Percentiles rank a stretch among this genome's conserved stretches.
Conservation (phyloP, 306 rosid genomes). For the Medicago truncatula region DNA sequence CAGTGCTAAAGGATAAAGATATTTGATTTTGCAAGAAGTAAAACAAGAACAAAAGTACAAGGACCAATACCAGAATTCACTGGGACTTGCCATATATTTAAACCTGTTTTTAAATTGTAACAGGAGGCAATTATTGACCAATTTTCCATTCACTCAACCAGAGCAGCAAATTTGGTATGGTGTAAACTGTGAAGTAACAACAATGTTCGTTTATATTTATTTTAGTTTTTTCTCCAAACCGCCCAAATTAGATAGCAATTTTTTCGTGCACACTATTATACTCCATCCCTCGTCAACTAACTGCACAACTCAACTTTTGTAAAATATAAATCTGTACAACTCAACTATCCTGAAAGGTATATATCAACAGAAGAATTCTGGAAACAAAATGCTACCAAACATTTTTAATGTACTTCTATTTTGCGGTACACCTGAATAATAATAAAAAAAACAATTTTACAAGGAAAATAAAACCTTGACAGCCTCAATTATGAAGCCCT, state of each 20-base stretch:
- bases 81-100: too few species aligned
- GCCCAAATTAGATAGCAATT: slow-evolving; percentile 11
- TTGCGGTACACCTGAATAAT: slow-evolving; percentile 8
- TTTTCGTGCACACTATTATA: slow-evolving; percentile 46
- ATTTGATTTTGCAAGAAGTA: too few species aligned
- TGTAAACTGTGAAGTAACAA: not conserved
- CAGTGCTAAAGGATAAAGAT: too few species aligned
- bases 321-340: not conserved
- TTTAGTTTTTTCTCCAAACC: not conserved
- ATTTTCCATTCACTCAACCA: not conserved
- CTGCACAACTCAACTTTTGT: slow-evolving; percentile 22
- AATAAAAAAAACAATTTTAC: not conserved
- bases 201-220: slow-evolving; percentile 15
- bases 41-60: too few species aligned
- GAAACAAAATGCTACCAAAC: slow-evolving; percentile 36
- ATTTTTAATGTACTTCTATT: slow-evolving; percentile 18
- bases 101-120: too few species aligned
- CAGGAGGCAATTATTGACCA: not conserved
- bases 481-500: not conserved
- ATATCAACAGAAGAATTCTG: slow-evolving; percentile 47
- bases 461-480: slow-evolving; percentile 16
- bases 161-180: not conserved
- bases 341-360: slow-evolving; percentile 50
- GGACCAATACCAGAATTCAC: too few species aligned
- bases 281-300: slow-evolving; percentile 48